Conservation (phyloP, 2,329 filamentous ascomycete species). For the Ambrosiella cleistominuta region DNA sequence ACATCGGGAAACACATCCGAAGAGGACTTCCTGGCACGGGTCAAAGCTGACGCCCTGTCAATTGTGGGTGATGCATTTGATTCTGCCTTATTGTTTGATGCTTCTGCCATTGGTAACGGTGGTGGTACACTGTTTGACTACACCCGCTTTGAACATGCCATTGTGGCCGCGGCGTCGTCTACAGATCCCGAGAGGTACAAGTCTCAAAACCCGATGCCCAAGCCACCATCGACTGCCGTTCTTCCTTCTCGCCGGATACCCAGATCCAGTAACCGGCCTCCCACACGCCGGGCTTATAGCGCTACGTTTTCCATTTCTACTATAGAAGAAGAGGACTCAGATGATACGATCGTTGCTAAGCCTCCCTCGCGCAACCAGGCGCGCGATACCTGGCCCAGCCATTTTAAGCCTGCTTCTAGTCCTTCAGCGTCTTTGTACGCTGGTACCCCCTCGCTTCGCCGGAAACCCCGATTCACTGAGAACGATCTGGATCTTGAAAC, state of each 20-base stretch:
- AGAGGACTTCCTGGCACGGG: conserved; percentile 6
- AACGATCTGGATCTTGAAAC: background rate
- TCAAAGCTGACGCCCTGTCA: conserved; percentile 10
- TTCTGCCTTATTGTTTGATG: background rate
- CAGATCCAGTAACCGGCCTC: background rate
- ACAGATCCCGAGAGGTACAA: background rate
- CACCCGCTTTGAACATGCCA: background rate
- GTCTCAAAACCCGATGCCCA: background rate
- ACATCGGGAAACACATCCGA: conserved; percentile 2
- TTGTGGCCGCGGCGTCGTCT: background rate
- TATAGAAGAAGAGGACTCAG: conserved; percentile 12
- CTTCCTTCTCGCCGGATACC: background rate
- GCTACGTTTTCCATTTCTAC: conserved; percentile 9
- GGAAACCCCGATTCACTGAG: conserved; percentile 7
- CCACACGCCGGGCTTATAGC: conserved; percentile 3
- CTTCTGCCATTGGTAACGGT: background rate
- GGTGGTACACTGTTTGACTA: background rate
- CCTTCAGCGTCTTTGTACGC: background rate
- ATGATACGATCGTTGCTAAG: conserved; percentile 11
- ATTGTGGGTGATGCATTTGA: conserved; percentile 5
- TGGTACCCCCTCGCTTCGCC: background rate
- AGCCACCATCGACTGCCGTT: background rate
- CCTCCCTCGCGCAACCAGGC: conserved; percentile 3
- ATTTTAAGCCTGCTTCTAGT: background rate
- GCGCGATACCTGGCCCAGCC: conserved; percentile 11